Percentiles rank a stretch among this genome's conserved stretches.
Conservation (phyloP, 129 eudicot genomes). For the Artemisia tridentata region DNA sequence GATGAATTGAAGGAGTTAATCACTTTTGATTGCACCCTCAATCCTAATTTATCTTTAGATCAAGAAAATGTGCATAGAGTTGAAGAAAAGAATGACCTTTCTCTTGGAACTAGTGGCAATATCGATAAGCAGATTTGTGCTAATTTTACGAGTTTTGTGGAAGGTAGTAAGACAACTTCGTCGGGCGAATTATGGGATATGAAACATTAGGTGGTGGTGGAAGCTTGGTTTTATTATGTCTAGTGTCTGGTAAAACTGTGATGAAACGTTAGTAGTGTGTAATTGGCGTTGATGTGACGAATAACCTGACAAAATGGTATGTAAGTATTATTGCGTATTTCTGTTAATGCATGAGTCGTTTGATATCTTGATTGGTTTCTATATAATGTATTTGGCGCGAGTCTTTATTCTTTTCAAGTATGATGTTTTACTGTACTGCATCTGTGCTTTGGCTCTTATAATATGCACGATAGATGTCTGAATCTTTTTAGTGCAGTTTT, state of each 20-base stretch:
- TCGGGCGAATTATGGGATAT: neutral
- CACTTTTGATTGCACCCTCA: slow-evolving; percentile 34
- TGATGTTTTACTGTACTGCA: neutral
- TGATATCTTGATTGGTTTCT: neutral
- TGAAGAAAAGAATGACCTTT: slow-evolving; percentile 20
- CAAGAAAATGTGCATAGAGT: slow-evolving; percentile 24
- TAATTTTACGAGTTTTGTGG: slow-evolving; percentile 46
- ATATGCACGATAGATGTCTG: too few species aligned
- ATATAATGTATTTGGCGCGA: too few species aligned
- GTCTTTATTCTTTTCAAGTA: neutral
- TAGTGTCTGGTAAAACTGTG: neutral
- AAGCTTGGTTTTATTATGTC: neutral
- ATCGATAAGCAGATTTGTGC: slow-evolving; percentile 46
- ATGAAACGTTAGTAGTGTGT: neutral
- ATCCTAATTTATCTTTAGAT: slow-evolving; percentile 19
- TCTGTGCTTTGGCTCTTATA: too few species aligned
- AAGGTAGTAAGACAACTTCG: slow-evolving; percentile 23
- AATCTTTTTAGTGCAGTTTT: too few species aligned
- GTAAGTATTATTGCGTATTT: neutral
- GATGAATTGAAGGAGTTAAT: slow-evolving; percentile 52
- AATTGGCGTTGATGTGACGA: neutral
- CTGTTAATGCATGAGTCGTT: neutral
- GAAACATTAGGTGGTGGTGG: neutral
- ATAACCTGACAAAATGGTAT: neutral
- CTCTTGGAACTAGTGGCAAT: slow-evolving; percentile 21